Evolutionary conservation across 768 basidiomycete genomes (phyloP), one percentile per base, ranked within the genome.

Genomic region (Lactarius indigo): DNA sequence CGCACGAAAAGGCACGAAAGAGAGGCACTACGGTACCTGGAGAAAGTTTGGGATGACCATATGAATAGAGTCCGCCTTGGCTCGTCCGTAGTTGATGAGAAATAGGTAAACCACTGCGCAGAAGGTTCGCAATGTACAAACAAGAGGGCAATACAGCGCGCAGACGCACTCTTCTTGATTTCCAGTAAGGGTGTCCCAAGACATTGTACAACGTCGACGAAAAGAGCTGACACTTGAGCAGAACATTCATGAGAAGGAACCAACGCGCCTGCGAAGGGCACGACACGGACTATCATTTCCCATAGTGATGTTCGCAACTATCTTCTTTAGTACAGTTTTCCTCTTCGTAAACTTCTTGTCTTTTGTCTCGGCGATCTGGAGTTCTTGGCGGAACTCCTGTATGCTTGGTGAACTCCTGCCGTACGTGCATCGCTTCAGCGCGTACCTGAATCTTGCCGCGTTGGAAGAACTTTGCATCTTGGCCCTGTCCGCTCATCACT

Each of bases 241-340:
- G 57, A 69, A 69, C 70, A 66, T 70, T 63, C 55, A 63, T 71
- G 56, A 70, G 71, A 58, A 63, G 54, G 70, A 65, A 68, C 68
- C 68, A 70, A 67, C 18, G 37, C 57, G 59, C 44, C 60, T 30
- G 37, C 20, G 28, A 64, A 39, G 41, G 42, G 23, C 44, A 47
- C 31, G 59, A 63, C 76, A 87, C 94, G 79, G 75, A 97, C 96
- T 96, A 78, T 98, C 96, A 75, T 95, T 97, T 54, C 97, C 97
- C 96, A 99, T 98, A 4, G 97, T 99, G 77, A 98, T 98, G 77
- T 98, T 98, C 50, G 97, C 97, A 15, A 98, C 94, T 67, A 98
- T 90, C 82, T 96, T 96, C 85, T 99, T 98, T 72, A 98, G 79
- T 23, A 93, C 90, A 0, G 87, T 95, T 84, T 95, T 98, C 73